phyloP scores from a whole-genome alignment of 2,329 filamentous ascomycete species.

The Orbilia quercus region DNA sequence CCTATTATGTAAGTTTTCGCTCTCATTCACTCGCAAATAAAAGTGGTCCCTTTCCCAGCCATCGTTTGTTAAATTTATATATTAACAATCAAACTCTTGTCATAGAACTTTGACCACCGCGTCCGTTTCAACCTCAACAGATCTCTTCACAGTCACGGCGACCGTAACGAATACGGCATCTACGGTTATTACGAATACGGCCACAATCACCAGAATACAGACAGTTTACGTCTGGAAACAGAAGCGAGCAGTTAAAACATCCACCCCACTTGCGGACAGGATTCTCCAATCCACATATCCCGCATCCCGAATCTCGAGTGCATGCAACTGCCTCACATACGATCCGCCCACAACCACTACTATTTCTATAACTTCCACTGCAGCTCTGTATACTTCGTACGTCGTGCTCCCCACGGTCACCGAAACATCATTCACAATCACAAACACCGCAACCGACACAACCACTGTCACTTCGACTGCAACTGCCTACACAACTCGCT shows the following conservation, averaged over 20 bases:
- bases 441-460: not conserved
- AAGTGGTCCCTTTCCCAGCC: too few relatives aligned
- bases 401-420: conserved; percentile 5
- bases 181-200: not conserved
- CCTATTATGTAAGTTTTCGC: not conserved
- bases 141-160: not conserved
- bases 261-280: conserved; percentile 20
- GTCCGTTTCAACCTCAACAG: not conserved
- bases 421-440: conserved; percentile 10
- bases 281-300: conserved; percentile 19
- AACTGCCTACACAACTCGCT: too few relatives aligned
- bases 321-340: conserved; percentile 38
- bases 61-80: not conserved
- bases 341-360: conserved; percentile 2
- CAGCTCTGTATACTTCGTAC: not conserved
- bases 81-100: not conserved
- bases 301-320: conserved; percentile 22
- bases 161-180: not conserved
- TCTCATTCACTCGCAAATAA: too few relatives aligned
- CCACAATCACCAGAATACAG: not conserved
- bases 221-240: not conserved
- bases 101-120: too few relatives aligned
- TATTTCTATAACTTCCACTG: conserved; percentile 11
- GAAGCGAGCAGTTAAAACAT: not conserved
- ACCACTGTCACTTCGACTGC: too few relatives aligned